Base-by-base conservation (phyloP, 495 filamentous ascomycete genomes). In the Aspergillus nanangensis region DNA sequence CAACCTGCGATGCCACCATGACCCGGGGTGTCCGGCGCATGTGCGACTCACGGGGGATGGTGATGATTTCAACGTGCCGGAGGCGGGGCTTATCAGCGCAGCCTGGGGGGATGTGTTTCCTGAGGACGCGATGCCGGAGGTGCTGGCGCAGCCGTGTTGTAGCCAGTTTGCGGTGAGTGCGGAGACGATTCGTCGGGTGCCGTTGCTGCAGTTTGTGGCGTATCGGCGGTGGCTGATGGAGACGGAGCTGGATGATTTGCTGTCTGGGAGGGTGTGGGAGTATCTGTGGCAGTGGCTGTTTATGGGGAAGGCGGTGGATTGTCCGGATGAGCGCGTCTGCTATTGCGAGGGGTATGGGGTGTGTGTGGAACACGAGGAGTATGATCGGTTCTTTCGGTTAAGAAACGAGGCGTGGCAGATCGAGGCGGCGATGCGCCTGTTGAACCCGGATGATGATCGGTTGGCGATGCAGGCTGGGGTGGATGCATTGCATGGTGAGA, bases 131-230 rank as follows among this genome's bases (percentile, higher is more conserved):
- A 44, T 63, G 7, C 66, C 69, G 3, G 46, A 51, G 19, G 41
- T 50, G n/a, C 55, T 75, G 0, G 67, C 67, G 3, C 56, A 58
- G 9, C 60, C 64, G 8, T 89, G 85, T 53, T 88, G 84, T 55
- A 77, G 81, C 37, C 86, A 89, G 61, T 89, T 89, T 50, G 84
- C 80, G 0, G 78, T 86, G 1, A 72, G 72, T 15, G 57, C 70
- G 20, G 71, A 76, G 3, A 61, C 66, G 21, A 66, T 87, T 1
- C 63, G 41, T 0, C 51, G 57, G 23, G 62, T 76, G 27, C 50
- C 72, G 15, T 46, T 58, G 44, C 63, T 70, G 37, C 68, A 80
- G 21, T 88, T 86, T 52, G 32, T 70, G 17, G 60, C 62, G 1
- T 78, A 69, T 47, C 60, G 79, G 5, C 51, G 74, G 15, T 88